phyloP scores from a whole-genome alignment of 2,329 filamentous ascomycete genomes.

The Cytospora leucostoma region DNA sequence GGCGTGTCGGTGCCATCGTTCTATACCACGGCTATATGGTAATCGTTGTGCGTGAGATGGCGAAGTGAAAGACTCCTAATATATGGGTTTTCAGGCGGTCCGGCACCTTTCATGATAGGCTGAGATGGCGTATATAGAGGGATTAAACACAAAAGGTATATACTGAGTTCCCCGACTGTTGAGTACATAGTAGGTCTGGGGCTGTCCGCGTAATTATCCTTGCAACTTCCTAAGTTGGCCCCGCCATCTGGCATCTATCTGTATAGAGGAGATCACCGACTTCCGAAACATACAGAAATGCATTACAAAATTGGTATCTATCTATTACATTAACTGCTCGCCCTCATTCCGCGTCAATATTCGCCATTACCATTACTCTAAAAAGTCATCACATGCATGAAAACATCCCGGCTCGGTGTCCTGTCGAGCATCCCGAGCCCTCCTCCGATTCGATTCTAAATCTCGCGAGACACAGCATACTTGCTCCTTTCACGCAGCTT shows the following conservation, averaged over 20 bases:
- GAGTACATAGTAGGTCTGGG: no score
- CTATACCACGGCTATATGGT: not conserved
- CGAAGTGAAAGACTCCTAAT: no score
- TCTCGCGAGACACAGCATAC: slow-evolving; percentile 26
- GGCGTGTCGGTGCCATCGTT: slow-evolving; percentile 23
- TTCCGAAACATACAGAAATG: slow-evolving; percentile 4
- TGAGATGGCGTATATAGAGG: no score
- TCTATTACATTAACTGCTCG: not conserved
- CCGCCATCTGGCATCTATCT: no score
- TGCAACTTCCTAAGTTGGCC: no score
- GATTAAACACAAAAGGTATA: no score
- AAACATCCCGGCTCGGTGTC: not conserved
- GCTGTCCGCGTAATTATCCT: no score
- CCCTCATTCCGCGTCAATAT: no score
- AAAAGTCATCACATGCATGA: not conserved
- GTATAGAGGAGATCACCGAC: not conserved
- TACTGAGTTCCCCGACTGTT: no score
- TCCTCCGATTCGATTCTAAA: not conserved
- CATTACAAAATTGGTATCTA: not conserved
- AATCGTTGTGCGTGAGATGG: not conserved
- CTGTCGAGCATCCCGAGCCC: not conserved
- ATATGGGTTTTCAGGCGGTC: no score
- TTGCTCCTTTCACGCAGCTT: slow-evolving; percentile 19
- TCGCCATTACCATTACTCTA: not conserved
- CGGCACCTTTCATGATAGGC: no score